Conservation (phyloP, 2,329 filamentous ascomycete genomes). For the Clonostachys chloroleuca region DNA sequence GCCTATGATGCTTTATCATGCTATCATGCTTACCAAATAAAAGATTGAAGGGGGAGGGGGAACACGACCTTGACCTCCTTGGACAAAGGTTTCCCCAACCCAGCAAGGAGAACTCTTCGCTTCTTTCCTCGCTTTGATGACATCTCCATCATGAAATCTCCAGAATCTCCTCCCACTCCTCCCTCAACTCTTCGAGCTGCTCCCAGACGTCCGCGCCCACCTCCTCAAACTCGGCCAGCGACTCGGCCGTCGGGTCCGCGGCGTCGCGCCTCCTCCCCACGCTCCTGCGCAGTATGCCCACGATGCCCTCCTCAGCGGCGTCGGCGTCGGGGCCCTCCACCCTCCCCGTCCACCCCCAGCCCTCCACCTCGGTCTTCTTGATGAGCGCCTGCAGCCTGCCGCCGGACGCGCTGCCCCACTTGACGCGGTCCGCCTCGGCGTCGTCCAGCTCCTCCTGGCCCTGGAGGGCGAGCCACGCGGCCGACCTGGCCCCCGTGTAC, state of each 20-base stretch:
- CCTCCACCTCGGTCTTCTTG: slow-evolving; percentile 77
- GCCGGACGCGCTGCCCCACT: slow-evolving; percentile 80
- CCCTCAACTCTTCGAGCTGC: slow-evolving; percentile 67
- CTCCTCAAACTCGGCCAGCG: slow-evolving; percentile 56
- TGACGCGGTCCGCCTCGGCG: slow-evolving; percentile 50
- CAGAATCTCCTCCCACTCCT: slow-evolving; percentile 53
- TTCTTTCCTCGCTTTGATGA: not conserved
- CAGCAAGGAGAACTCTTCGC: not conserved
- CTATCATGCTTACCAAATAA: no score
- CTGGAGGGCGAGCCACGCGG: slow-evolving; percentile 74
- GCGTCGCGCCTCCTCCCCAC: slow-evolving; percentile 57
- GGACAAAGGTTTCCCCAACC: not conserved
- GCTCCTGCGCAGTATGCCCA: slow-evolving; percentile 43
- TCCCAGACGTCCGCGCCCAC: slow-evolving; percentile 59
- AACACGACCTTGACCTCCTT: not conserved
- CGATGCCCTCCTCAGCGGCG: slow-evolving; percentile 36
- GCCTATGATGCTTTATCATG: no score
- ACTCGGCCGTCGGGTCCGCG: slow-evolving; percentile 55
- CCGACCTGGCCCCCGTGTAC: slow-evolving; percentile 72
- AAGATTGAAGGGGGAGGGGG: no score
- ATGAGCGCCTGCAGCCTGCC: slow-evolving; percentile 53
- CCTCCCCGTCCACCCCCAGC: slow-evolving; percentile 72
- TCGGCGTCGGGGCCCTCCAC: slow-evolving; percentile 36
- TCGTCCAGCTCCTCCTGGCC: slow-evolving; percentile 58
- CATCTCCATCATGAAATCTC: slow-evolving; percentile 5